Evolutionary conservation across 2,329 filamentous ascomycete species (phyloP).

Genomic region (Hyphodiscus sp.): DNA sequence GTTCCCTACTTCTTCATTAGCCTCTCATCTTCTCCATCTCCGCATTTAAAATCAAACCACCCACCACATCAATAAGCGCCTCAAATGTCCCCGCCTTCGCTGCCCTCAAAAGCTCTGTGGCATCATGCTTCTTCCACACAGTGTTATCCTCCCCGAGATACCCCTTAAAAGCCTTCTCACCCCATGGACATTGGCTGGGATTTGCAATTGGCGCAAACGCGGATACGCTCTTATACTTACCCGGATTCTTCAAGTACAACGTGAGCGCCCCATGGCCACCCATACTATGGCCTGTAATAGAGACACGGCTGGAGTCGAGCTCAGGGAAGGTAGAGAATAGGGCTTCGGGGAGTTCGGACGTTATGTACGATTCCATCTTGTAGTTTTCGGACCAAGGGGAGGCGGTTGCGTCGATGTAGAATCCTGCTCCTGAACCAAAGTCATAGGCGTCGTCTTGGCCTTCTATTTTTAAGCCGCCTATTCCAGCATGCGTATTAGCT

Average conservation of each 20-base stretch:
- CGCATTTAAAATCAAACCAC: constrained; percentile 29
- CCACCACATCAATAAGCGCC: constrained; percentile 78
- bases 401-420: constrained; percentile 83
- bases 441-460: constrained; percentile 87
- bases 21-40: neutral
- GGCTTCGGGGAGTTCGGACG: constrained; percentile 73
- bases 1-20: constrained; percentile 55
- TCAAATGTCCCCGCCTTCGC: constrained; percentile 65
- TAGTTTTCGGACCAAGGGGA: constrained; percentile 73
- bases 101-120: constrained; percentile 76
- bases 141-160: constrained; percentile 76
- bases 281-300: constrained; percentile 94
- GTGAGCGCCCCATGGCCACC: constrained; percentile 93
- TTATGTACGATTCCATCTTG: constrained; percentile 91
- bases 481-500: neutral
- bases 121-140: constrained; percentile 85
- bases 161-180: constrained; percentile 86
- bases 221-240: constrained; percentile 79
- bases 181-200: constrained; percentile 82
- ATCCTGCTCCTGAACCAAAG: constrained; percentile 86
- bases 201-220: constrained; percentile 90
- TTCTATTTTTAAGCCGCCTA: constrained; percentile 67
- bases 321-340: constrained; percentile 67
- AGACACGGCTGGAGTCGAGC: constrained; percentile 65
- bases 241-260: constrained; percentile 85